A percentile compares a stretch with the other conserved stretches of the same genome.
Conservation (phyloP, 129 eudicot species). For the Smallanthus sonchifolius region DNA sequence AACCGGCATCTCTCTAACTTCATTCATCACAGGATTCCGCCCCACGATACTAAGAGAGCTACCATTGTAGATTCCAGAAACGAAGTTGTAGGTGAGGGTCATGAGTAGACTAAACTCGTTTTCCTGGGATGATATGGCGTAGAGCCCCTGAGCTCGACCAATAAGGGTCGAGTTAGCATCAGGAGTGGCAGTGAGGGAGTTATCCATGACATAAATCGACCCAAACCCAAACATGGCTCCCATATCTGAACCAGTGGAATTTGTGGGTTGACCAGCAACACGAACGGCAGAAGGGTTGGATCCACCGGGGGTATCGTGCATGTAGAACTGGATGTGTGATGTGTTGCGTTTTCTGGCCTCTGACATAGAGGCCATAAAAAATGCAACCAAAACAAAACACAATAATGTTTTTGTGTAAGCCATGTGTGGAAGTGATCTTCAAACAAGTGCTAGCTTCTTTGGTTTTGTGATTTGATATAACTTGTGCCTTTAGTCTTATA, state of each 20-base stretch:
- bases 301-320: constrained; percentile 46
- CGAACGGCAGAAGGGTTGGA: constrained; percentile 38
- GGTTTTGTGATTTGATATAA: background rate
- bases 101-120: constrained; percentile 24
- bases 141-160: constrained; percentile 53
- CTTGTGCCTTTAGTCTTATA: background rate
- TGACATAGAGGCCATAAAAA: background rate
- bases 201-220: constrained; percentile 31
- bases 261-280: constrained; percentile 30
- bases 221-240: constrained; percentile 28
- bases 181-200: constrained; percentile 36
- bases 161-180: constrained; percentile 36
- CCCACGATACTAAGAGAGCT: constrained; percentile 36
- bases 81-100: constrained; percentile 33
- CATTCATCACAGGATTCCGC: constrained; percentile 26
- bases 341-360: constrained; percentile 30
- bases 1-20: constrained; percentile 45
- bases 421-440: constrained; percentile 12
- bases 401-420: constrained; percentile 1
- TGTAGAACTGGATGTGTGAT: constrained; percentile 57
- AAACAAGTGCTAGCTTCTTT: background rate
- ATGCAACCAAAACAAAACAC: constrained; percentile 6
- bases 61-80: constrained; percentile 35
- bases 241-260: background rate
- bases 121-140: constrained; percentile 28